Evolutionary conservation across 352 stramenopile species (phyloP), one percentile per base, ranked within the genome.

Genomic region (Thalassiosira ordinaria): DNA sequence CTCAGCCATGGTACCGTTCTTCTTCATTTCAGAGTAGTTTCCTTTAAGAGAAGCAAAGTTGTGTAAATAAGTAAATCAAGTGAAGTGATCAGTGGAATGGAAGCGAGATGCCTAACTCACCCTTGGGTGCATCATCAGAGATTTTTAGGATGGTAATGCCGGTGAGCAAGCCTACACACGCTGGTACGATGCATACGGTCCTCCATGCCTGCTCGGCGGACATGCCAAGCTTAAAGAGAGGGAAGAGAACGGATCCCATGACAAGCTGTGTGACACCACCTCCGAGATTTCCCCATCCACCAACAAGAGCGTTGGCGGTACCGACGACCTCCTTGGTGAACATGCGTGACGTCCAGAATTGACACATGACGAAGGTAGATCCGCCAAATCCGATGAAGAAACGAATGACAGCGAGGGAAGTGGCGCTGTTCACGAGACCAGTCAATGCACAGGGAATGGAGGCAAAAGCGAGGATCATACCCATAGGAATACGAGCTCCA

Each of bases 361-460:
- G 96, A 51, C 92, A 96, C 57, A 95, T 95, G 11, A 98, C 96
- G 80, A 98, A 98, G 52, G 97, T 95, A 33, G 92, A 96, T 74
- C 96, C 96, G 14, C 97, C 93, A 74, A 98, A 84, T 31, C 96
- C 97, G 78, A 98, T 97, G 74, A 98, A 97, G 78, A 98, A 97
- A 59, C 96, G 94, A 31, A 98, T 87, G 55, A 97, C 83, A 22
- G 94, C 69, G 39, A 98, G 87, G 5, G 78, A 87, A 1, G 70
- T 79, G 0, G 94, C 83, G 35, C 77, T 96, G 18, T 94, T 93
- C 5, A 98, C 95, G 46, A 98, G 94, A 24, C 95, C 96, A 0
- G 93, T 96, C 16, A 86, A 91, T 37, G 92, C 85, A 74, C 96
- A 94, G 0, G 95, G 95, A 57, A 98, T 96, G 1, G 94, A 92